A percentile compares a stretch with the other conserved stretches of the same genome.
These are phyloP conservation scores for Luvunga scandens DNA, from an alignment of 345 rosid species.

Conservation along the genomic window DNA sequence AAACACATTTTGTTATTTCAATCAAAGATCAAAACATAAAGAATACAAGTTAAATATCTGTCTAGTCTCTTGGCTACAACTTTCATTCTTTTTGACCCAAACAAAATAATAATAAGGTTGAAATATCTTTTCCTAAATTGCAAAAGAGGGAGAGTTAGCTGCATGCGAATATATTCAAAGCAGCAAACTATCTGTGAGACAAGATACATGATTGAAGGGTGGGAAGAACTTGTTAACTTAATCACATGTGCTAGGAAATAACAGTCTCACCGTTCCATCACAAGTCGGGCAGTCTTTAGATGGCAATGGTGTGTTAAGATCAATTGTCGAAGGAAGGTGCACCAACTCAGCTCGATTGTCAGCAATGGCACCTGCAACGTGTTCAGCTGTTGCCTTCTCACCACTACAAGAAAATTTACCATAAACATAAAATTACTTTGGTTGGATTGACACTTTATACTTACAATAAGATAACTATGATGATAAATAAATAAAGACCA, in stretches of 20 bases:
- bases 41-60: not conserved
- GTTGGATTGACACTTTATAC: not conserved
- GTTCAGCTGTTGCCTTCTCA: constrained; percentile 82
- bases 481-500: not conserved
- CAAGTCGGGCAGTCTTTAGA: constrained; percentile 85
- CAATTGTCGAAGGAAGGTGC: constrained; percentile 73
- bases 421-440: constrained; percentile 13
- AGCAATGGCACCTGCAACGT: constrained; percentile 73
- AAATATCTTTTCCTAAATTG: not conserved
- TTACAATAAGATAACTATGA: not conserved
- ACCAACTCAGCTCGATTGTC: constrained; percentile 84
- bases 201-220: not conserved
- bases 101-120: not conserved
- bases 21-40: constrained; percentile 11
- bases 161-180: not conserved
- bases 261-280: constrained; percentile 78
- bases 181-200: not conserved
- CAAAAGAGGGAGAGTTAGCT: not conserved
- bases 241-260: not conserved
- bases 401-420: constrained; percentile 52
- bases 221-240: constrained; percentile 4
- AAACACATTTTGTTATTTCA: constrained; percentile 16
- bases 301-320: constrained; percentile 70
- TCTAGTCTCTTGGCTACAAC: not conserved
- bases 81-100: constrained; percentile 6